Base-by-base conservation (phyloP, 2,329 filamentous ascomycete genomes). In the Colletotrichum truncatum region DNA sequence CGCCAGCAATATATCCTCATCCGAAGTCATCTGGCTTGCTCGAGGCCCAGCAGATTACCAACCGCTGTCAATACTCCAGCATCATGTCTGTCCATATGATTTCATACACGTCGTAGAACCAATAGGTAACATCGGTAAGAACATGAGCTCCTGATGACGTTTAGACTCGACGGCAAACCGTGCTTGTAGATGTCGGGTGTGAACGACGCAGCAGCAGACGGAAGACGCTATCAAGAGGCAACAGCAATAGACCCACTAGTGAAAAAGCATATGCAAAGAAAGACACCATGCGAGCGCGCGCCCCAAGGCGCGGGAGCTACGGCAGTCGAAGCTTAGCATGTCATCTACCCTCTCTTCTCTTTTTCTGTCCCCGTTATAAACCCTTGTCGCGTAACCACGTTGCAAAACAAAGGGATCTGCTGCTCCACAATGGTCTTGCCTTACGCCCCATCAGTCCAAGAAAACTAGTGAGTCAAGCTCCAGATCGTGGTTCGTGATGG, bases 141-240 rank as follows among this genome's bases (percentile, higher is more conserved):
- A 3, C 18, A 43, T 41, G 57, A 51, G 49, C 23, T 55, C 57
- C 36, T 26, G 49, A 66, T 66, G 63, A 66, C 63, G 57, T 38
- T 56, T 66, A 66, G 49, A 66, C 58, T 66, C 43, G 48, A 36
- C 46, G 36, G 41, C 34, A 36, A 30, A 30, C n/a, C 23, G 26
- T 43, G 53, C 16, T 26, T 16, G 16, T 32, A 32, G 38, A 41
- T 39, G 39, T 45, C 26, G 36, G 26, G 21, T 25, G 53, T 26
- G 53, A 43, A 45, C 41, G 43, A 38, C 63, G 49, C 46, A 14
- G 43, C 23, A 21, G 16, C 6, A 28, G 51, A 38, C 23, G 48
- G 41, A 23, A 34, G 43, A 12, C 61, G 53, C 54, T 39, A 53
- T 64, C 46, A 38, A 32, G 23, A 34, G 39, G 39, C 34, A 43